Evolutionary conservation across 106 monocot genomes (phyloP), one percentile per base, ranked within the genome.

Genomic region (Iris macrosiphon): DNA sequence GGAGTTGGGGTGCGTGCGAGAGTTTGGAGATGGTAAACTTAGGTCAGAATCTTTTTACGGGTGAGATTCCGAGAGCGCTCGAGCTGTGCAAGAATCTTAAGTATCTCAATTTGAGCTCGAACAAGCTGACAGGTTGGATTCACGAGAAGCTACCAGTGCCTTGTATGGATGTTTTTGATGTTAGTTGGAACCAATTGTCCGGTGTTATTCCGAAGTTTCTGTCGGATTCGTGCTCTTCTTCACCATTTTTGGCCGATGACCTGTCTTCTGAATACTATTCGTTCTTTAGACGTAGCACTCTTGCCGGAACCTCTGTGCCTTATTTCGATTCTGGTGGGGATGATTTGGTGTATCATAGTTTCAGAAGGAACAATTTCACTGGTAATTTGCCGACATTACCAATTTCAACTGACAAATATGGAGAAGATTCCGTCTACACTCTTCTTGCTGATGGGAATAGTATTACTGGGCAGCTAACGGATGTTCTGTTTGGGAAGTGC

Each of bases 161-260:
- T 61, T 93, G 93, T 47, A 80, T 93, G 88, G 67, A 76, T 57
- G 58, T 81, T 1, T 93, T 93, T 57, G 93, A 93, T 84, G 63
- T 84, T 31, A 88, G 88, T 65, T 78, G 73, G 26, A 93, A 93
- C 71, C 78, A 72, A 28, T 34, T 93, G 20, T 84, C 80, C 21
- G 93, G 93, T 7, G 55, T 58, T 11, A 61, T 93, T 31, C 83
- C 75, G 0, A 67, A 9, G 26, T 93, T 88, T 43, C 17, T 37
- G 20, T 11, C 55, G 8, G 58, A 41, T 26, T 14, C 17, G n/a
- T 84, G 88, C 54, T 15, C 41, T 60, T 66, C 72, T 22, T 65
- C 68, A 17, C 40, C 24, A 1, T 48, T 61, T 8, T 38, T 23
- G 1, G 12, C 41, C 0, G 62, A 73, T 58, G 67, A 75, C 51